Conservation (phyloP, 345 rosid species). For the Gossypium longicalyx region DNA sequence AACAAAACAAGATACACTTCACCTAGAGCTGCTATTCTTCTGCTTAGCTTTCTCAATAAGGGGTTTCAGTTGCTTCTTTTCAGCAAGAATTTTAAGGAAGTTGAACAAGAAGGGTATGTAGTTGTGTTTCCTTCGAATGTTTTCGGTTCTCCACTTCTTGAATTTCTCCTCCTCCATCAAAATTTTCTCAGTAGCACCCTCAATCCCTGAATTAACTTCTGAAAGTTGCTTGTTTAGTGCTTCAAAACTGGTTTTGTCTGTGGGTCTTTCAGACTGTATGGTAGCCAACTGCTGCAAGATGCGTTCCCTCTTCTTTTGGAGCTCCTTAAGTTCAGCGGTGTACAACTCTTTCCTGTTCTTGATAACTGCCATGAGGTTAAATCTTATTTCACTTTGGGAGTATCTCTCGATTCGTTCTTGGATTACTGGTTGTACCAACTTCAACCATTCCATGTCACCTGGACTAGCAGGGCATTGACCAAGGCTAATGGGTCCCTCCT, state of each 20-base stretch:
- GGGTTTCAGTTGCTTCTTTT: conserved; percentile 98
- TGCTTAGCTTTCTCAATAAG: conserved; percentile 96
- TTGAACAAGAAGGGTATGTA: conserved; percentile 94
- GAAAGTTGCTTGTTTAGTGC: conserved; percentile 53
- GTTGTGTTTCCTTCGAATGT: conserved; percentile 89
- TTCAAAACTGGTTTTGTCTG: conserved; percentile 46
- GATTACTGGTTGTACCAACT: conserved; percentile 89
- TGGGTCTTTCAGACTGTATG: conserved; percentile 49
- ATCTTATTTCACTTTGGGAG: conserved; percentile 89
- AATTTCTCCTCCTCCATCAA: conserved; percentile 93
- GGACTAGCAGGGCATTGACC: conserved; percentile 64
- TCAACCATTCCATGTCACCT: conserved; percentile 74
- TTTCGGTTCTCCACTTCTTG: conserved; percentile 95
- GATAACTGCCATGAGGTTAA: conserved; percentile 90
- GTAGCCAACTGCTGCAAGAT: conserved; percentile 61
- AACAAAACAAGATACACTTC: conserved; percentile 10
- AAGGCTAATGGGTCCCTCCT: conserved; percentile 94
- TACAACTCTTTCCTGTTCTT: conserved; percentile 85
- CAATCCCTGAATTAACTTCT: conserved; percentile 72
- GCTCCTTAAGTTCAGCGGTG: conserved; percentile 82
- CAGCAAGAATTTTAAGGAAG: conserved; percentile 95
- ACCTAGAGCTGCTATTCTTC: conserved; percentile 56
- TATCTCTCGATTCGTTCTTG: conserved; percentile 90
- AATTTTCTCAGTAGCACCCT: conserved; percentile 76
- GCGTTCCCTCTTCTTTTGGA: conserved; percentile 77